phyloP scores from a whole-genome alignment of 2,329 filamentous ascomycete species.

The Metarhizium humberi region DNA sequence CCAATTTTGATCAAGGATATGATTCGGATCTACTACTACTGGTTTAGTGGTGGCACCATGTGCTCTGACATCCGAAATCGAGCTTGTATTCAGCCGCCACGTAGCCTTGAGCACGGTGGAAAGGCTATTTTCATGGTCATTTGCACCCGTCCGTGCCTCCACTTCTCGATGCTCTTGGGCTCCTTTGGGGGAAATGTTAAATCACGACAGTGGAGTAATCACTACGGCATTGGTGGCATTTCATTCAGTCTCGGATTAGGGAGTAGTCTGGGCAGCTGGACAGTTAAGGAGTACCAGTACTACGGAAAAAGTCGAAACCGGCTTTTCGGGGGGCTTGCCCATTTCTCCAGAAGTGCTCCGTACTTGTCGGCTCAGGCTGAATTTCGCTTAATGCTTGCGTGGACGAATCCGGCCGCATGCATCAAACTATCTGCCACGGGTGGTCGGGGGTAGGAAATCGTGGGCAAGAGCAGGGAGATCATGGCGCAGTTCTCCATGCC shows the following conservation, averaged over 20 bases:
- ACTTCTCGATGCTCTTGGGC: no score
- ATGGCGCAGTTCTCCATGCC: no score
- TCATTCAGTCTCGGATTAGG: not conserved
- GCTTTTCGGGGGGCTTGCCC: not conserved
- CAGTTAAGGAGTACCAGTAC: no score
- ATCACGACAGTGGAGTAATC: no score
- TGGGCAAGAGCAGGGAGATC: not conserved
- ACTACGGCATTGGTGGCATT: not conserved
- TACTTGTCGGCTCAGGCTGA: not conserved
- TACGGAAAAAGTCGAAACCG: not conserved
- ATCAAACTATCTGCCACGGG: slow-evolving; percentile 5
- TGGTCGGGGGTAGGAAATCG: not conserved
- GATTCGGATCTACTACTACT: not conserved
- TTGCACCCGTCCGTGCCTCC: no score
- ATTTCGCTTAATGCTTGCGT: slow-evolving; percentile 3
- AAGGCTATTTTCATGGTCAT: not conserved
- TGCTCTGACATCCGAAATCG: no score
- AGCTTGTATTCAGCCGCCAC: not conserved
- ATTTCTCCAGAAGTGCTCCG: not conserved
- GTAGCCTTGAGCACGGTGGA: not conserved
- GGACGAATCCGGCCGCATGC: slow-evolving; percentile 10
- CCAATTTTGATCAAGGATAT: not conserved
- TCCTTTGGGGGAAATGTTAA: no score
- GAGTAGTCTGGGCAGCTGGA: no score
- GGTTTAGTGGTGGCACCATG: no score